Evolutionary conservation across 2,329 filamentous ascomycete genomes (phyloP).

Genomic region (Alternaria sp.): DNA sequence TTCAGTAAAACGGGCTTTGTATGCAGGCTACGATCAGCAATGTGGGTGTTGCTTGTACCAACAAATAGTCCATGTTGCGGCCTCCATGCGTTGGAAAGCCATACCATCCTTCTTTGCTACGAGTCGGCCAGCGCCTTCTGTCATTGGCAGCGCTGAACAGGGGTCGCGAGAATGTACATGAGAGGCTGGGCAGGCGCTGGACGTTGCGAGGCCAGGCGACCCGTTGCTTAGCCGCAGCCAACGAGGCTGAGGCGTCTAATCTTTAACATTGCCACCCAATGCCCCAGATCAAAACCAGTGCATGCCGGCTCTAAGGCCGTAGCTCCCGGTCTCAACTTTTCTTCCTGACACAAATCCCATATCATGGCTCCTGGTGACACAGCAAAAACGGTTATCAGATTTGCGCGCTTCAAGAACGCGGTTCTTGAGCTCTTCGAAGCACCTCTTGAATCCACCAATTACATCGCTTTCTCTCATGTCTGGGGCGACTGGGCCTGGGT

Average conservation of each 20-base stretch:
- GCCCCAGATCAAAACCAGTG: neutral
- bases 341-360: neutral
- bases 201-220: neutral
- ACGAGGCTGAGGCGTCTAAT: neutral
- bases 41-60: neutral
- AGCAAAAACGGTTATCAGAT: neutral
- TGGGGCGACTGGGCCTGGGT: neutral
- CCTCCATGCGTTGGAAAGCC: neutral
- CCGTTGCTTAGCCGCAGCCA: neutral
- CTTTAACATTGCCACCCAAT: neutral
- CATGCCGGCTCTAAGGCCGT: neutral
- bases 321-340: neutral
- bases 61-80: neutral
- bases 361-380: neutral
- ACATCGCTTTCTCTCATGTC: neutral
- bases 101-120: neutral
- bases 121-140: neutral
- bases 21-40: neutral
- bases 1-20: neutral
- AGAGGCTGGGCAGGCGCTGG: neutral
- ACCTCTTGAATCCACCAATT: rapidly evolving
- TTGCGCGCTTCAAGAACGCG: neutral
- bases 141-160: neutral
- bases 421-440: neutral
- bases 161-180: rapidly evolving